Base-by-base conservation (phyloP, 192 early-diverging fungal species). In the Physocladia obscura region DNA sequence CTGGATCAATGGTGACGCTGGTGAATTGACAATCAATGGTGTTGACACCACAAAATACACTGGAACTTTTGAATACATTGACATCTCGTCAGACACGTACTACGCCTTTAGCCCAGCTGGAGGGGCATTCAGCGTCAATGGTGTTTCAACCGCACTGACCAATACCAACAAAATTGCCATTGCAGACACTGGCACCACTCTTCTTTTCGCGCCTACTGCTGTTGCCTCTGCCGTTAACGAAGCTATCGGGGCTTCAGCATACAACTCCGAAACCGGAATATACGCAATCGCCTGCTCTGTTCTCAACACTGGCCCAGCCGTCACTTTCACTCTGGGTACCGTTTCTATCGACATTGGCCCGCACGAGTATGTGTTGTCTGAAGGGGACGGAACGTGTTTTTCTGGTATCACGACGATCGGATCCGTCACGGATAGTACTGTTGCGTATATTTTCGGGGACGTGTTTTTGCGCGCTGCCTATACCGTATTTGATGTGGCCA, bases 21-120 rank as follows among this genome's bases (percentile, higher is more conserved):
- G 84, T 0, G 78, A 80, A 58, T 67, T 88, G 21, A 79, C 76
- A 26, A 74, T 88, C 64, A 82, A 80, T 31, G 84, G 84, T 29
- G 63, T 82, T 26, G 87, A 87, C 52, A 5, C 22, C 0, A 50
- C 62, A 26, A 88, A 88, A 61, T 85, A 71, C 60, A 54, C 74
- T 24, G 87, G 87, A 8, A 26, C 76, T 1, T 52, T 87, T 31
- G 71, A 38, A n/a, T 87, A 85, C 67, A 38, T 69, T 22, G 54
- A 32, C 8, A 3, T 55, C 22, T 26, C 56, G 4, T 13, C 26
- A 26, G n/a, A 47, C 30, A 55, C 52, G 15, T 44, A 31, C 40
- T 57, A 51, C 38, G n/a, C 38, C 24, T 69, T 69, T 69, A 32
- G n/a, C n/a, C 27, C 55, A 36, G 22, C 52, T 24, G 50, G 52